Conservation (phyloP, 805 yeast species). For the Pachysolen tannophilus region DNA sequence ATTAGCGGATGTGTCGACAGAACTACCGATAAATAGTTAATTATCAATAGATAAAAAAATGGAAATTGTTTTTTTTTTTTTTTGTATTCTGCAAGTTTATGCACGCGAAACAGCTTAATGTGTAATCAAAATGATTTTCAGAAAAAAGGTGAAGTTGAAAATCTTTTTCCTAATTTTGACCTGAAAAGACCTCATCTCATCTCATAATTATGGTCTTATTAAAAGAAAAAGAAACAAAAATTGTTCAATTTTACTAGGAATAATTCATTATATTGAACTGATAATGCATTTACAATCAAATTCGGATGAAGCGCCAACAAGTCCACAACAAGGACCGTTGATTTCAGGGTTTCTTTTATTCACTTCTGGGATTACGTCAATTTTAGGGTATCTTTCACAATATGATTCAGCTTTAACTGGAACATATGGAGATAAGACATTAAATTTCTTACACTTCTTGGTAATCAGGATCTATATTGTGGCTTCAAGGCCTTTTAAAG, state of each 20-base stretch:
- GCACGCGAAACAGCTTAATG: neutral
- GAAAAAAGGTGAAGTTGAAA: too few relatives aligned
- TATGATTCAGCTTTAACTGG: too few relatives aligned
- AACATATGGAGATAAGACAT: too few relatives aligned
- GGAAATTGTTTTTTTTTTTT: neutral
- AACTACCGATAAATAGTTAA: neutral
- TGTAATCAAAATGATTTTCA: too few relatives aligned
- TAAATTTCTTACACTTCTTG: too few relatives aligned
- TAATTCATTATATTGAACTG: too few relatives aligned
- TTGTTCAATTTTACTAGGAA: too few relatives aligned
- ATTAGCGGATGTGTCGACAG: slow-evolving; percentile 6
- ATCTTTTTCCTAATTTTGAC: neutral
- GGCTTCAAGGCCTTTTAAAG: slow-evolving; percentile 4
- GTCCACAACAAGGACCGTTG: neutral
- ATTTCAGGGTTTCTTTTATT: neutral
- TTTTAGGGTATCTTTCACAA: too few relatives aligned
- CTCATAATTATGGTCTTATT: too few relatives aligned
- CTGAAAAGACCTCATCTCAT: too few relatives aligned
- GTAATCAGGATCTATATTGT: slow-evolving; percentile 5
- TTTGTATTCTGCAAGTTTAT: neutral
- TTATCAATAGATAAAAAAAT: neutral
- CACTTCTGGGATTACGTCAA: too few relatives aligned
- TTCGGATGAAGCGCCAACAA: neutral
- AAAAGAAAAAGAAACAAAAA: too few relatives aligned
- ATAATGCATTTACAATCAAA: neutral